Percentiles rank a stretch among this genome's conserved stretches.
These are phyloP conservation scores for Paecilomyces sp. DNA, from an alignment of 2,329 filamentous ascomycete species.

Conservation along the genomic window DNA sequence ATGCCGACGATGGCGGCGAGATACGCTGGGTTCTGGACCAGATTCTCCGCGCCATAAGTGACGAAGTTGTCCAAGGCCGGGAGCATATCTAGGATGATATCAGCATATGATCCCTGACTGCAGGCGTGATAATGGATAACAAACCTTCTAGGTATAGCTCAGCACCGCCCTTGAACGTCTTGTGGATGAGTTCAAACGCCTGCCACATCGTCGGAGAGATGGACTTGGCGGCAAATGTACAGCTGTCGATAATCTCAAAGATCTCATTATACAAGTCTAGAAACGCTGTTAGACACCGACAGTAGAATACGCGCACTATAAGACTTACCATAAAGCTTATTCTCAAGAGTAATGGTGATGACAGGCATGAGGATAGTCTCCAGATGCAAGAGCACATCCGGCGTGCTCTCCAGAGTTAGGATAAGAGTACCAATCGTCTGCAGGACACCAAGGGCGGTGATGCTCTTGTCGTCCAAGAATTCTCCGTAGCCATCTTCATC, in stretches of 20 bases:
- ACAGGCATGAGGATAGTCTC: conserved; percentile 97
- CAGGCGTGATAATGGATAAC: conserved; percentile 1
- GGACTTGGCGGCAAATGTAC: conserved; percentile 92
- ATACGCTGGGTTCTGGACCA: conserved; percentile 78
- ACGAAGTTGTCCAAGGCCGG: conserved; percentile 97
- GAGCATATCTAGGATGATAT: conserved; percentile 66
- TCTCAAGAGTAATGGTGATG: conserved; percentile 90
- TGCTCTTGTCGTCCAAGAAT: conserved; percentile 96
- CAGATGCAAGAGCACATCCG: conserved; percentile 87
- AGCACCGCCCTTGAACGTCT: conserved; percentile 93
- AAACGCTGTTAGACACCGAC: conserved; percentile 12
- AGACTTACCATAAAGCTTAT: conserved; percentile 77
- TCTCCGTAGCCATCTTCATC: conserved; percentile 78
- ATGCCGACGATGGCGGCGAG: conserved; percentile 85
- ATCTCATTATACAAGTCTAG: conserved; percentile 92
- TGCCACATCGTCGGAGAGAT: conserved; percentile 98
- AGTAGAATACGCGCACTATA: not conserved
- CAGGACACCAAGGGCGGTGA: conserved; percentile 88
- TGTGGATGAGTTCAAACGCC: conserved; percentile 92
- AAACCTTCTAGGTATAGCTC: conserved; percentile 82
- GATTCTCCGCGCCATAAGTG: conserved; percentile 74
- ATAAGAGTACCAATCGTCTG: conserved; percentile 98
- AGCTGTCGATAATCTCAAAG: conserved; percentile 98
- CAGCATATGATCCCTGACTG: not conserved
- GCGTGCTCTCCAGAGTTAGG: conserved; percentile 91